These are phyloP conservation scores for Diaporthe sp. DNA, from an alignment of 2,329 filamentous ascomycete genomes.

Conservation along the genomic window DNA sequence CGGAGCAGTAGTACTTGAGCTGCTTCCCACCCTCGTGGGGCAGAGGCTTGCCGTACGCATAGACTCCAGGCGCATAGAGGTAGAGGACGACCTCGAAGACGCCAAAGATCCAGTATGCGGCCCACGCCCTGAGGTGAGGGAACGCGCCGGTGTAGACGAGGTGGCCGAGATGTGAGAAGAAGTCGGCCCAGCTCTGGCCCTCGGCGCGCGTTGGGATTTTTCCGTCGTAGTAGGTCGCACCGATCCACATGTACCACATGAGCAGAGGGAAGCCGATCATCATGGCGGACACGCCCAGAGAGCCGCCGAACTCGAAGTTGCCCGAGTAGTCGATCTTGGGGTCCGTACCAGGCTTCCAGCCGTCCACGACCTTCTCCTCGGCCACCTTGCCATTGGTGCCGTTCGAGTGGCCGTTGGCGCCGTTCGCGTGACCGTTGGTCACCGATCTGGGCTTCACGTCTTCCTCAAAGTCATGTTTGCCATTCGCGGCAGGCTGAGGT, in stretches of 20 bases:
- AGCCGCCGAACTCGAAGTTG: conserved; percentile 88
- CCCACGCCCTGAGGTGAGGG: conserved; percentile 86
- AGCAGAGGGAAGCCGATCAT: conserved; percentile 94
- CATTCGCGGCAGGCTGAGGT: background rate
- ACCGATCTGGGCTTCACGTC: conserved; percentile 21
- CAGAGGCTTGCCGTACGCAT: conserved; percentile 88
- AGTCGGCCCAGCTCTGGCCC: conserved; percentile 78
- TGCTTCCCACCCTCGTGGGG: conserved; percentile 86
- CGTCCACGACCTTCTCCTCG: conserved; percentile 60
- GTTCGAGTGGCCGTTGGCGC: conserved; percentile 48
- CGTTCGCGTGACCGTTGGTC: conserved; percentile 44
- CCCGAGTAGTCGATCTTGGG: conserved; percentile 74
- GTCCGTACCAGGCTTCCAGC: conserved; percentile 71
- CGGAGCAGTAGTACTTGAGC: conserved; percentile 95
- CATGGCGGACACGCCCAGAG: conserved; percentile 82
- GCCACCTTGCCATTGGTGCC: conserved; percentile 49
- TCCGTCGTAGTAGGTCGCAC: conserved; percentile 91
- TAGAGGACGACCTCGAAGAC: conserved; percentile 88
- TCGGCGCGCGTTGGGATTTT: conserved; percentile 77
- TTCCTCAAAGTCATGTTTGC: conserved; percentile 2
- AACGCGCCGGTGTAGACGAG: conserved; percentile 88
- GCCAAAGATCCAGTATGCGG: conserved; percentile 95
- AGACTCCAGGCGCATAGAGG: conserved; percentile 87
- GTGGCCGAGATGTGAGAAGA: conserved; percentile 77
- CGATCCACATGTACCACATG: conserved; percentile 99